Base-by-base conservation (phyloP, 2,329 filamentous ascomycete genomes). In the Annulohypoxylon truncatum region DNA sequence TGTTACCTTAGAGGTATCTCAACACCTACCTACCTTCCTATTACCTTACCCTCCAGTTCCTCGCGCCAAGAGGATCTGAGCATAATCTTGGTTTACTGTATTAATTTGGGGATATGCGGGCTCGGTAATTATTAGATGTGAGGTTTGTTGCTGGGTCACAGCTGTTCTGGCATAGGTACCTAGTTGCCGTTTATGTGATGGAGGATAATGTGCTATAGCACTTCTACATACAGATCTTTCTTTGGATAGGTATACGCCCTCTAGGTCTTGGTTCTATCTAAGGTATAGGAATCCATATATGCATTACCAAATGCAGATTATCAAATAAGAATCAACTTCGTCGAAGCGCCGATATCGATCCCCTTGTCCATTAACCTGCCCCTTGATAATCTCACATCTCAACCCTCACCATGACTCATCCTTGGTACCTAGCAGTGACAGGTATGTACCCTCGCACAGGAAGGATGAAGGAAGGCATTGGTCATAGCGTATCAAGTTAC, bases 1-100 rank as follows among this genome's bases (percentile, higher is more conserved):
- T 47, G 47, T 40, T 54, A 53, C 57, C 24, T 29, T 35, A 22
- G 40, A 22, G 40, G 47, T 38, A 15, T 40, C 28, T 33, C 24
- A 28, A 50, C 22, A 42, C 18, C 8, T 8, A 52, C 13, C 48
- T 54, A 47, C 50, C 38, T 53, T 15, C 47, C 46, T 28, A 47
- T 18, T 26, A 53, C 50, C 50, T 40, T 38, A 12, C 33, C 33
- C 15, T 51, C 47, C 20, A 24, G 10, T 5, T 15, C 29, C 33
- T 31, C 35, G 24, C 33, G 54, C 42, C 22, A 48, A 38, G 46
- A 42, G 15, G 38, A 42, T 42, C 38, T 42, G 18, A 42, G 18
- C 38, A 20, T 38, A 38, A 38, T 15, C n/a, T n/a, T 28, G 24
- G 24, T n/a, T 46, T 46, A 26, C 42, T 46, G 9, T 46, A 24